A percentile compares a stretch with the other conserved stretches of the same genome.
Conservation (phyloP, 108 stramenopile genomes). For the Stephanodiscus minutulus region DNA sequence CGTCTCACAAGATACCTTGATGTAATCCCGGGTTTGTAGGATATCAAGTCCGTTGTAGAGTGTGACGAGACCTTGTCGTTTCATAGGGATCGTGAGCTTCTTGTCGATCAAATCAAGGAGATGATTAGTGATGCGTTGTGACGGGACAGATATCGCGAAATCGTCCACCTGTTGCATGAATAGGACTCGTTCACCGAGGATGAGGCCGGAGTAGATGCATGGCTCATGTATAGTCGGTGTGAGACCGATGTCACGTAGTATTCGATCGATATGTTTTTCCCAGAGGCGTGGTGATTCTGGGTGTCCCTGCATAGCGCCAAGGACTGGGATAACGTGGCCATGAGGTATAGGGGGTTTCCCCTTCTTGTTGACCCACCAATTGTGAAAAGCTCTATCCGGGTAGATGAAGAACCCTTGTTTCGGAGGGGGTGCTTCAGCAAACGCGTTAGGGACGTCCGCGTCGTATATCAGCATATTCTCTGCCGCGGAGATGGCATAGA, state of each 20-base stretch:
- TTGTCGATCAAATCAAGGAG: neutral
- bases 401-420: too few species aligned
- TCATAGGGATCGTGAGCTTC: constrained; percentile 6
- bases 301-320: constrained; percentile 17
- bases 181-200: constrained; percentile 6
- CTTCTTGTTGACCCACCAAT: too few species aligned
- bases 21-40: too few species aligned
- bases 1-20: too few species aligned
- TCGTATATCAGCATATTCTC: too few species aligned
- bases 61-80: neutral
- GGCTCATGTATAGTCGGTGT: constrained; percentile 20
- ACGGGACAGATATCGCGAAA: neutral
- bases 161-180: constrained; percentile 33
- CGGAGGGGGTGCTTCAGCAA: too few species aligned
- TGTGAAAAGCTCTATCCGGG: too few species aligned
- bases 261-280: constrained; percentile 15
- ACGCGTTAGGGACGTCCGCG: too few species aligned
- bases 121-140: neutral
- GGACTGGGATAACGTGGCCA: constrained; percentile 35
- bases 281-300: too few species aligned
- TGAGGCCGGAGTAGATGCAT: constrained; percentile 6
- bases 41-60: too few species aligned
- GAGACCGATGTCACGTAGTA: constrained; percentile 6
- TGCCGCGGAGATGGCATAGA: too few species aligned
- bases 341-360: too few species aligned